Base-by-base conservation (phyloP, 2,329 filamentous ascomycete genomes). In the Arthroderma sp. region DNA sequence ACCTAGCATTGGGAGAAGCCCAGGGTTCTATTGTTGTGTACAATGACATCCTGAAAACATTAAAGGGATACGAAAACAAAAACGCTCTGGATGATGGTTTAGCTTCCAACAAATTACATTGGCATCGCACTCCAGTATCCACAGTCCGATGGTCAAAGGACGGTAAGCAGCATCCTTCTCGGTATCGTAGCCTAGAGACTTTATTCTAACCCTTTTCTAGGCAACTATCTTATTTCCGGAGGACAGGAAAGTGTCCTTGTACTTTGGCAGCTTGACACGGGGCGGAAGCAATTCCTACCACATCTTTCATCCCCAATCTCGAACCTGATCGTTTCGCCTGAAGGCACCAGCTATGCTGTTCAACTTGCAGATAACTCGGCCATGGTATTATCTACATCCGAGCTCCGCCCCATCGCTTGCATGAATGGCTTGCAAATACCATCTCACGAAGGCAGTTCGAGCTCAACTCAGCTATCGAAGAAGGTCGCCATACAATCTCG, bases 201-300 rank as follows among this genome's bases (percentile, higher is more conserved):
- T 28, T 7, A 30, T 38, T 42, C 38, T 42, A 40, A 49, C 51
- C 52, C 67, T 68, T 49, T 68, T 55, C 39, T 10, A 91, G 85
- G 85, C 42, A 87, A 94, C 59, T 98, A 98, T 61, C 67, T 98
- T 47, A 81, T 98, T 43, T 96, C 91, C 46, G 91, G 91, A 57
- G 91, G 91, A 30, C 78, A 80, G 22, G 91, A 98, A 64, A 88
- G 86, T 5, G 83, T 86, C 15, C 71, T 98, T 36, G 85, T 94
- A 6, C 69, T 95, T 30, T 96, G 88, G 88, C 91, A 98, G 64
- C 71, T 95, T 46, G 85, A 93, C 53, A 95, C 89, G 0, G 80
- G 80, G 50, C 81, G 81, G 59, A 79, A 78, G 56, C 83, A 91
- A 57, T 85, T 81, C 57, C 69, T 98, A 29, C 91, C 91, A n/a